Evolutionary conservation across 2,329 filamentous ascomycete genomes (phyloP), one percentile per base, ranked within the genome.

Genomic region (Penicillium sp.): DNA sequence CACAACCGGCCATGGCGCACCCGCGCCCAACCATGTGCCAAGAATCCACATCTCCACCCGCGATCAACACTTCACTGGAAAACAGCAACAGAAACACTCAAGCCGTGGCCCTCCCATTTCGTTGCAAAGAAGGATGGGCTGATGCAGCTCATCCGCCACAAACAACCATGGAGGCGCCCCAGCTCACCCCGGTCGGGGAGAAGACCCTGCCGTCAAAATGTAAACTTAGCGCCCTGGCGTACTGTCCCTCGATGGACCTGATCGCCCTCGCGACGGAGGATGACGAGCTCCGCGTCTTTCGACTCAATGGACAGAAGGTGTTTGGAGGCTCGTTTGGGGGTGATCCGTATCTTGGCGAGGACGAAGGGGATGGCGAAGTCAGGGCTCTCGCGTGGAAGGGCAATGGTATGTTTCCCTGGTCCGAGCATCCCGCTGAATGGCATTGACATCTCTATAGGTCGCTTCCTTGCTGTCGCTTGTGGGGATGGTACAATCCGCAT

Each of bases 211-310:
- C 69, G 28, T 63, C 68, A 62, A 74, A 71, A 70, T 74, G 72
- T 61, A 76, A 76, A 59, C 55, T 68, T 45, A 65, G 62, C 52
- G 63, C 87, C 45, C 78, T 92, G 30, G 80, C 85, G 24, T 90
- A 88, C 71, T 95, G 90, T 70, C 90, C 92, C 14, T 87, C 86
- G 8, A 89, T 95, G 76, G 90, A 96, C 72, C 79, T 97, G 41
- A 79, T 91, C 11, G 88, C 88, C 11, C 76, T 90, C 11, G 86
- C 87, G 13, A 82, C 80, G n/a, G 78, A 80, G 14, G 82, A 85
- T 54, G 84, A 84, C 44, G 84, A 85, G 44, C 76, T 96, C 16
- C 80, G 87, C 59, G 84, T 96, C 39, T 92, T 88, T 71, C 82
- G 92, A 44, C 81, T 92, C 14, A 89, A 88, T 54, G 87, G 87